A percentile compares a stretch with the other conserved stretches of the same genome.
Evolutionary conservation across 306 rosid species (phyloP).

Genomic region (Arachis hypogaea): DNA sequence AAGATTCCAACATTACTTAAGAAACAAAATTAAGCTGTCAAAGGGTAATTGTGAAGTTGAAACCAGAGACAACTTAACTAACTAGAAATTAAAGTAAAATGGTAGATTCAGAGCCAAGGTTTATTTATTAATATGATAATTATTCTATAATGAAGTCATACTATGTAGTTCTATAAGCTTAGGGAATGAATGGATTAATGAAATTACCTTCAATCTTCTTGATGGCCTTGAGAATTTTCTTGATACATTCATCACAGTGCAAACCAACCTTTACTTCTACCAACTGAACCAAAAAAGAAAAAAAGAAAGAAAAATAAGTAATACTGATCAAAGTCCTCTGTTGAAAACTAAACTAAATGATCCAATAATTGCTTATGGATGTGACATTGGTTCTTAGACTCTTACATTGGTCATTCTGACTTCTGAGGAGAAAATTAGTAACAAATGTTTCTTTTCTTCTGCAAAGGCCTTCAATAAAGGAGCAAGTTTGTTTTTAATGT

Average conservation of each 20-base stretch:
- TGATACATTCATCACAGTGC: slow-evolving; percentile 87
- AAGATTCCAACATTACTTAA: neutral
- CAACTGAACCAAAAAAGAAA: slow-evolving; percentile 47
- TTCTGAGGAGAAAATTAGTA: neutral
- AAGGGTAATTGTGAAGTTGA: neutral
- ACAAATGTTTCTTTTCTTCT: neutral
- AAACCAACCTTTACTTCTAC: slow-evolving; percentile 88
- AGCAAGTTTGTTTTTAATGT: neutral
- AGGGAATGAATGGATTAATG: neutral
- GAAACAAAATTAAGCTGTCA: neutral
- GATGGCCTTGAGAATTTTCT: slow-evolving; percentile 83
- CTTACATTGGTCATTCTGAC: slow-evolving; percentile 61
- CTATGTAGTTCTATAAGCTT: neutral
- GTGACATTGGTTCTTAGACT: slow-evolving; percentile 34
- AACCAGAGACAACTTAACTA: neutral
- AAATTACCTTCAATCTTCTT: slow-evolving; percentile 77
- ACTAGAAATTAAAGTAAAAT: too few species aligned
- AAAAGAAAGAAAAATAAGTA: slow-evolving; percentile 7
- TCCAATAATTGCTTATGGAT: neutral
- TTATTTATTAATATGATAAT: too few species aligned
- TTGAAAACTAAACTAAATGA: neutral
- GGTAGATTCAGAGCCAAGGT: too few species aligned
- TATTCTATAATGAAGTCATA: too few species aligned
- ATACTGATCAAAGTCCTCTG: slow-evolving; percentile 18
- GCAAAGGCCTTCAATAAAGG: neutral